Percentiles rank a stretch among this genome's conserved stretches.
phyloP scores from a whole-genome alignment of 371 early-diverging fungal genomes.

The Capillidium heterosporum region DNA sequence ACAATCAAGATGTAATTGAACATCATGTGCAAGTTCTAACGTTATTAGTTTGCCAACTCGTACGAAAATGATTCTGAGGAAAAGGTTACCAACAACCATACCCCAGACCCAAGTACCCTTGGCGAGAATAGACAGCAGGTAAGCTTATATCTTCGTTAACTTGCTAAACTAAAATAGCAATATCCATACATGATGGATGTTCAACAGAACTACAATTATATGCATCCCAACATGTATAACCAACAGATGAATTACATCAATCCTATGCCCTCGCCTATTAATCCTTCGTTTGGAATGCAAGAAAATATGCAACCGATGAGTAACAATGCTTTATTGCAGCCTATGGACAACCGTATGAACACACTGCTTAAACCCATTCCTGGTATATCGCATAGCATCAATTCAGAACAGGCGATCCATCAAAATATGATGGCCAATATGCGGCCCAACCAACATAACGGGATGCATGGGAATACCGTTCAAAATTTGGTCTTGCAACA shows the following conservation, averaged over 20 bases:
- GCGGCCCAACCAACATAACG: no score
- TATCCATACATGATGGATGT: background rate
- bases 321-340: no score
- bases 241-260: background rate
- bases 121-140: background rate
- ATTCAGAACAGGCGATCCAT: no score
- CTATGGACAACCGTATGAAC: no score
- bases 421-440: no score
- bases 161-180: background rate
- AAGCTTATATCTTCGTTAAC: background rate
- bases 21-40: background rate
- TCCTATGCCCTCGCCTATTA: background rate
- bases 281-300: background rate
- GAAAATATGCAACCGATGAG: background rate
- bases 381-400: no score
- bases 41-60: background rate
- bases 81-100: background rate
- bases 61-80: background rate
- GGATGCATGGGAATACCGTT: no score
- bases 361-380: no score
- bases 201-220: background rate
- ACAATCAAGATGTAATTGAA: background rate
- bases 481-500: no score
- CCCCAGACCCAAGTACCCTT: background rate
- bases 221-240: background rate